These are phyloP conservation scores for Priceomyces haplophilus DNA, from an alignment of 805 yeast species.

Conservation along the genomic window DNA sequence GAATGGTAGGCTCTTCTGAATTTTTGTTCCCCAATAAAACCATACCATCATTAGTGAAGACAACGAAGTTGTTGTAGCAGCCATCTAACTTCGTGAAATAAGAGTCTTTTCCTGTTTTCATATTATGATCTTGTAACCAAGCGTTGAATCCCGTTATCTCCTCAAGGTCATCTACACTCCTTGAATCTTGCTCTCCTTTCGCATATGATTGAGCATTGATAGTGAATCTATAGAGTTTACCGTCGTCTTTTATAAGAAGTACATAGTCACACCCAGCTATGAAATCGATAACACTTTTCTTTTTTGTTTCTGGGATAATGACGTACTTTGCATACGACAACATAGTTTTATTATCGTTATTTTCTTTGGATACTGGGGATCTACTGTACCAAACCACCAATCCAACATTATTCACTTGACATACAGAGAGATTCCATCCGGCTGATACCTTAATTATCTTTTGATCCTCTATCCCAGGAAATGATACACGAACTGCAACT, in stretches of 20 bases:
- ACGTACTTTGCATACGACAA: constrained; percentile 34
- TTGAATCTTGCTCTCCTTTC: constrained; percentile 7
- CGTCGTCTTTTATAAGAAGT: constrained; percentile 46
- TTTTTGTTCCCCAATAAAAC: constrained; percentile 40
- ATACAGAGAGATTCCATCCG: constrained; percentile 65
- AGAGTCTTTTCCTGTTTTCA: constrained; percentile 17
- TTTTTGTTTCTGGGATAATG: constrained; percentile 41
- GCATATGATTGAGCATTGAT: constrained; percentile 19
- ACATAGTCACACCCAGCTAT: constrained; percentile 52
- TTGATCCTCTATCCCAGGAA: constrained; percentile 24
- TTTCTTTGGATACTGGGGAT: constrained; percentile 16
- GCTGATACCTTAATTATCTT: constrained; percentile 49
- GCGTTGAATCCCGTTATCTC: constrained; percentile 25
- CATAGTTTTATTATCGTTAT: constrained; percentile 14
- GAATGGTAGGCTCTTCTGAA: constrained; percentile 23
- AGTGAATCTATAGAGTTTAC: constrained; percentile 38
- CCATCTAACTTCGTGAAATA: constrained; percentile 53
- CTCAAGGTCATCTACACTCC: constrained; percentile 6
- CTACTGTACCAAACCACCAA: constrained; percentile 55
- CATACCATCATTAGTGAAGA: constrained; percentile 51
- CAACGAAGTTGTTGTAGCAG: constrained; percentile 51
- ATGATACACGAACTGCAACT: constrained; percentile 43
- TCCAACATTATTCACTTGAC: constrained; percentile 48
- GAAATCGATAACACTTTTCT: constrained; percentile 47
- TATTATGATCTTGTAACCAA: constrained; percentile 23